These are phyloP conservation scores for Achaetomium macrosporum DNA, from an alignment of 2,329 filamentous ascomycete species.

Conservation along the genomic window DNA sequence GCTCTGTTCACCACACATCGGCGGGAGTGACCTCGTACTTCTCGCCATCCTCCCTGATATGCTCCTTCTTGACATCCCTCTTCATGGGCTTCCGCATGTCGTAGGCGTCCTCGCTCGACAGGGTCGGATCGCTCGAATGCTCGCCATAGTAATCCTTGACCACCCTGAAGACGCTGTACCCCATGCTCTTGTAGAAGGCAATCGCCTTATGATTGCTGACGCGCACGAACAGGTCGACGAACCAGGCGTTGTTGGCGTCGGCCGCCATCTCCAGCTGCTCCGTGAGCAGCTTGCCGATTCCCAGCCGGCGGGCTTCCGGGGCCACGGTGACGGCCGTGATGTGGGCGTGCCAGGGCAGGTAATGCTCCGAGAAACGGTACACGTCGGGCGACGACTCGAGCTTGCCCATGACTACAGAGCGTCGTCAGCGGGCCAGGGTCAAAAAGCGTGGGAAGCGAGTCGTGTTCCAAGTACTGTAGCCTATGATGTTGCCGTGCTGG, in stretches of 20 bases:
- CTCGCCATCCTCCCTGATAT: conserved; percentile 77
- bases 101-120: conserved; percentile 75
- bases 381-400: conserved; percentile 78
- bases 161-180: conserved; percentile 83
- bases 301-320: conserved; percentile 75
- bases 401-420: conserved; percentile 83
- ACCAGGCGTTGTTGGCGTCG: conserved; percentile 81
- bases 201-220: conserved; percentile 85
- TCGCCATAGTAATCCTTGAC: conserved; percentile 93
- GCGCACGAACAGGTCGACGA: conserved; percentile 90
- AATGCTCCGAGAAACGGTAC: conserved; percentile 72
- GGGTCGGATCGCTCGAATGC: conserved; percentile 59
- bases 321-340: conserved; percentile 94
- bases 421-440: neutral
- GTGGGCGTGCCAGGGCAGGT: conserved; percentile 98
- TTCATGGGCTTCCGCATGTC: conserved; percentile 94
- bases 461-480: conserved; percentile 67
- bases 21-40: conserved; percentile 69
- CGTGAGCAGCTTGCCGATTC: conserved; percentile 78
- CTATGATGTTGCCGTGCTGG: conserved; percentile 78
- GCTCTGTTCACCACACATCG: conserved; percentile 69
- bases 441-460: neutral
- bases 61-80: conserved; percentile 68
- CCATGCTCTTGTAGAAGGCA: conserved; percentile 81
- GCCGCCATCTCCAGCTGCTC: conserved; percentile 76